Percentiles rank a stretch among this genome's conserved stretches.
phyloP scores from a whole-genome alignment of 768 basidiomycete species.

The Daedaleopsis nitida region DNA sequence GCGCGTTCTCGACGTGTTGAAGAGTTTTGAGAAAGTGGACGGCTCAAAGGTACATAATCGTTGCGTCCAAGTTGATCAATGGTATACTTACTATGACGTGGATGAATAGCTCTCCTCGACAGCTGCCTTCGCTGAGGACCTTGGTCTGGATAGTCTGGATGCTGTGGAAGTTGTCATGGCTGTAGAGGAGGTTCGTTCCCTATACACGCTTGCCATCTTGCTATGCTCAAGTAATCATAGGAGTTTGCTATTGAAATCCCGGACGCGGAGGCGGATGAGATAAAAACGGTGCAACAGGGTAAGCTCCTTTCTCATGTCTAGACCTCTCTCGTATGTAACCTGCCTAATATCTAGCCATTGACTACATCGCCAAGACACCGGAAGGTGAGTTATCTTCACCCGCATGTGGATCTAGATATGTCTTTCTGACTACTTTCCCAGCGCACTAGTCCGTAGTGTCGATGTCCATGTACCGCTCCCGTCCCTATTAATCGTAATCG shows the following conservation, averaged over 20 bases:
- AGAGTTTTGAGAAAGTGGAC: slow-evolving; percentile 89
- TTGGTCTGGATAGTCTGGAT: slow-evolving; percentile 94
- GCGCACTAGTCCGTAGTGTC: slow-evolving; percentile 24
- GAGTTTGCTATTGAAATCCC: slow-evolving; percentile 99
- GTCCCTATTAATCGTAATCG: slow-evolving; percentile 15
- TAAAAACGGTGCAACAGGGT: slow-evolving; percentile 92
- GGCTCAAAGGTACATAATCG: slow-evolving; percentile 54
- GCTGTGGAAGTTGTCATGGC: slow-evolving; percentile 99
- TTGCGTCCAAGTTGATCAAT: neutral
- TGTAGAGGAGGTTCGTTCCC: slow-evolving; percentile 79
- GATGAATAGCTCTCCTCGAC: slow-evolving; percentile 58
- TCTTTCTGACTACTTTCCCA: slow-evolving; percentile 8
- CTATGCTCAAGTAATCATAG: slow-evolving; percentile 41
- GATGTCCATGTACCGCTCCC: slow-evolving; percentile 14
- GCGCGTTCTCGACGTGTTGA: slow-evolving; percentile 81
- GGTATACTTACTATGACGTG: neutral
- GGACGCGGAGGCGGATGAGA: slow-evolving; percentile 93
- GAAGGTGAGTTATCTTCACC: slow-evolving; percentile 26
- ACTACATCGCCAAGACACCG: slow-evolving; percentile 87
- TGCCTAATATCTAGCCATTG: slow-evolving; percentile 64
- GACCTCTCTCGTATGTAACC: neutral
- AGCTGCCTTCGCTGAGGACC: slow-evolving; percentile 75
- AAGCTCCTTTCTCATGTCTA: slow-evolving; percentile 25
- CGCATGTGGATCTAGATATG: neutral
- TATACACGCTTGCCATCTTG: neutral